Conservation (phyloP, 2,329 filamentous ascomycete genomes). For the Colletotrichum paranaense region DNA sequence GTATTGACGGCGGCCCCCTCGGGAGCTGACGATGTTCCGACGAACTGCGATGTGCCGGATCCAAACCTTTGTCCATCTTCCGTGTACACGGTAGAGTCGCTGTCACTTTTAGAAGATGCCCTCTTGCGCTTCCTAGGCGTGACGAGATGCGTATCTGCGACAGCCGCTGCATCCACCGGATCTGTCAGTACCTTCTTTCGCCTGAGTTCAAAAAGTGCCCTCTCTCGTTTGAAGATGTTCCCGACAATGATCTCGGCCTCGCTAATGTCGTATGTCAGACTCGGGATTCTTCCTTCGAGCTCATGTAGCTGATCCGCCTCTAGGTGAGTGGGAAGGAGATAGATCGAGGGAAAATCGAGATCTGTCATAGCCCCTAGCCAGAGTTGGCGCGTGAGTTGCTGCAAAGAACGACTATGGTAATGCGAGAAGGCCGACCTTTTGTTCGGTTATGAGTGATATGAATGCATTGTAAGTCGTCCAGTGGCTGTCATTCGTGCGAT, state of each 20-base stretch:
- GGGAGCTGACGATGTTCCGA: background rate
- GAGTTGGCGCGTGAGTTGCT: background rate
- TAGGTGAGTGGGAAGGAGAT: constrained; percentile 79
- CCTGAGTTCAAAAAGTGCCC: constrained; percentile 83
- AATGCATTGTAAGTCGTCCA: background rate
- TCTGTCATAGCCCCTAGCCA: background rate
- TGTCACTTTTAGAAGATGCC: constrained; percentile 37
- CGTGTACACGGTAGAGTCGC: constrained; percentile 38
- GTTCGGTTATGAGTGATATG: background rate
- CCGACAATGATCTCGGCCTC: constrained; percentile 82
- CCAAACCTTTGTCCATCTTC: constrained; percentile 2
- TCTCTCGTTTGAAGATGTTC: constrained; percentile 74
- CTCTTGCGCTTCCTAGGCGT: background rate
- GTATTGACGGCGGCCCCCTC: constrained; percentile 38
- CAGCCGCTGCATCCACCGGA: constrained; percentile 48
- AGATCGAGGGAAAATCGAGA: constrained; percentile 71
- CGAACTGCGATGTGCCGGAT: background rate
- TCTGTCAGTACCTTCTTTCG: constrained; percentile 71
- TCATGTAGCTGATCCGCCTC: constrained; percentile 69
- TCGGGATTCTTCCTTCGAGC: constrained; percentile 72
- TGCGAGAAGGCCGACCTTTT: background rate
- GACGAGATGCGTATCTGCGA: background rate
- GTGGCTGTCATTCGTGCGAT: background rate
- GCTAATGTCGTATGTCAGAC: constrained; percentile 75
- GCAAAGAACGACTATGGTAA: background rate